Evolutionary conservation across 148 eudicot species (phyloP), one percentile per base, ranked within the genome.

Genomic region (Hydrangea macrophylla): DNA sequence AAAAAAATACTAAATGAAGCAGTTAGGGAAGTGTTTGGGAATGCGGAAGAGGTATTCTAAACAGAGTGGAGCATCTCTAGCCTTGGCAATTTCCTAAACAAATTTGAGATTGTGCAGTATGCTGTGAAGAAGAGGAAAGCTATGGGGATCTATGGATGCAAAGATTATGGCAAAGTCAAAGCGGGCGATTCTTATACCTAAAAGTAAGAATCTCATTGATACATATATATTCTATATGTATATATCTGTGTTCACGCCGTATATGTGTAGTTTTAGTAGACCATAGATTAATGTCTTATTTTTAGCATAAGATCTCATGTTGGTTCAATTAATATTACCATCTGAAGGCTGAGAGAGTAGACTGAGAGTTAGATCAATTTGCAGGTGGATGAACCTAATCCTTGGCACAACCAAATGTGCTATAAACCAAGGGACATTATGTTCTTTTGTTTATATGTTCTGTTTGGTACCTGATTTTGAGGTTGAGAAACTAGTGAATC

Each of bases 181-280:
- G 94, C 97, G 11, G 97, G 97, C 73, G 97, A 94, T 69, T 94
- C 97, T 58, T 90, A 90, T 85, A 90, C 97, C 4, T 75, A 88
- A 79, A 90, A 90, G 92, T 87, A 87, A 78, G 22, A 1, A 61
- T 56, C 17, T 22, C 17, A 15, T 48, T n/a, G n/a, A n/a, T n/a
- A n/a, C n/a, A n/a, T n/a, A n/a, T n/a, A n/a, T n/a, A n/a, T n/a
- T n/a, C n/a, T n/a, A n/a, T n/a, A n/a, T n/a, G n/a, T n/a, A n/a
- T n/a, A n/a, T n/a, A n/a, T n/a, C n/a, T n/a, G n/a, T n/a, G 4
- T 11, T 48, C 53, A 48, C 6, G 22, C 53, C 53, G n/a, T 1
- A 42, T n/a, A 18, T n/a, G n/a, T n/a, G n/a, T n/a, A n/a, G n/a
- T n/a, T n/a, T n/a, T n/a, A n/a, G n/a, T n/a, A n/a, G n/a, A n/a